These are phyloP conservation scores for Pseudophaeomoniella oleicola DNA, from an alignment of 2,329 filamentous ascomycete species.

Conservation along the genomic window DNA sequence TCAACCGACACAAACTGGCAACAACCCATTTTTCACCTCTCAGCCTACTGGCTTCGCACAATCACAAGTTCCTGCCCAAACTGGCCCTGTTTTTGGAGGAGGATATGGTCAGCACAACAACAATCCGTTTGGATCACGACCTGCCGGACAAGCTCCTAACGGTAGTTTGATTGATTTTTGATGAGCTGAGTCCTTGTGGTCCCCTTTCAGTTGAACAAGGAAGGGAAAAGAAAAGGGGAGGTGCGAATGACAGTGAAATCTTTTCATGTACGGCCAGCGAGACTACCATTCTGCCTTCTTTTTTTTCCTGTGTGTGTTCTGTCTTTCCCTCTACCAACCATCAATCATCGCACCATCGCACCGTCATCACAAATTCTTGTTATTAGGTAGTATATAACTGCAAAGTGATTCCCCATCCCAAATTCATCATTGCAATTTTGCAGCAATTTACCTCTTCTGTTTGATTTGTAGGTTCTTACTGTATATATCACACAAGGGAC, in stretches of 20 bases:
- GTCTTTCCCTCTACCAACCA: too few relatives aligned
- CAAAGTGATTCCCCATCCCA: too few relatives aligned
- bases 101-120: slow-evolving; percentile 26
- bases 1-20: slow-evolving; percentile 54
- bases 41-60: slow-evolving; percentile 55
- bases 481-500: background rate
- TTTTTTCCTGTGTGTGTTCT: too few relatives aligned
- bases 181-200: slow-evolving; percentile 1
- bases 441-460: too few relatives aligned
- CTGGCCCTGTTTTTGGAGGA: slow-evolving; percentile 33
- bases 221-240: too few relatives aligned
- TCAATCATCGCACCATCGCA: too few relatives aligned
- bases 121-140: slow-evolving; percentile 42
- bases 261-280: background rate
- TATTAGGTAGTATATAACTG: too few relatives aligned
- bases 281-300: background rate
- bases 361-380: too few relatives aligned
- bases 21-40: slow-evolving; percentile 76
- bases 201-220: background rate
- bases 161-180: slow-evolving; percentile 50
- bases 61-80: slow-evolving; percentile 31
- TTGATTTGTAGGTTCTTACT: too few relatives aligned
- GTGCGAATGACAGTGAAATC: background rate
- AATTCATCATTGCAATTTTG: too few relatives aligned
- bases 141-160: slow-evolving; percentile 28